Evolutionary conservation across 257 asterid species (phyloP).

Genomic region (Echium plantagineum): DNA sequence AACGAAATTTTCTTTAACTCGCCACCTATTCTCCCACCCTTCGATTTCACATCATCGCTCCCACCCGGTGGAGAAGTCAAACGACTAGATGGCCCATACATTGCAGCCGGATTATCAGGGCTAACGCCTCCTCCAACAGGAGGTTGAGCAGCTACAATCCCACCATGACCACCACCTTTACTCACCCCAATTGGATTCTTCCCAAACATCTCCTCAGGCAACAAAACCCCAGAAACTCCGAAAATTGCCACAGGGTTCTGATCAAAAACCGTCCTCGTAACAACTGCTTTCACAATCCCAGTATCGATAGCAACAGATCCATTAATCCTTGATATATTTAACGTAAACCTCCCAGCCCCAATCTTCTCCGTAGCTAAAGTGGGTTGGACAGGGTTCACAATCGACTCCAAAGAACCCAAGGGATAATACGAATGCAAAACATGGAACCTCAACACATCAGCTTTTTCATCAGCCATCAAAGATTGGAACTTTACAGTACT

Average conservation of each 20-base stretch:
- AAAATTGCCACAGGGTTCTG: constrained; percentile 88
- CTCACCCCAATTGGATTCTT: constrained; percentile 37
- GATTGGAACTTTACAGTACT: constrained; percentile 53
- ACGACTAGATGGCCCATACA: constrained; percentile 33
- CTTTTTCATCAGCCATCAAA: constrained; percentile 58
- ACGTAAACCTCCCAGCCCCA: constrained; percentile 72
- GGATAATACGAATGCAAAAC: constrained; percentile 82
- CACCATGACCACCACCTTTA: constrained; percentile 16
- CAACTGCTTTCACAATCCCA: constrained; percentile 61
- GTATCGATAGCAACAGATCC: constrained; percentile 68
- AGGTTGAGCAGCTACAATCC: constrained; percentile 37
- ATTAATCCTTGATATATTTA: constrained; percentile 62
- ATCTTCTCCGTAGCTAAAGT: constrained; percentile 73
- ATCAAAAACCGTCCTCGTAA: constrained; percentile 80
- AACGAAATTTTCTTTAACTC: constrained; percentile 14
- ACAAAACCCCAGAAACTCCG: constrained; percentile 61
- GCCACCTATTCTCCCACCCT: constrained; percentile 16
- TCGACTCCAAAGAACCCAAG: constrained; percentile 57
- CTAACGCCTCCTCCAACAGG: constrained; percentile 28
- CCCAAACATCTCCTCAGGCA: constrained; percentile 69
- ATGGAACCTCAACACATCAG: constrained; percentile 58
- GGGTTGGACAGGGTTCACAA: constrained; percentile 81
- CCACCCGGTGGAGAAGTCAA: constrained; percentile 48
- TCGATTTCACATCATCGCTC: constrained; percentile 25
- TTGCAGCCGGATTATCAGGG: constrained; percentile 39